A percentile compares a stretch with the other conserved stretches of the same genome.
Conservation (phyloP, 2,329 filamentous ascomycete genomes). For the Calonectria pseudoreteaudii region DNA sequence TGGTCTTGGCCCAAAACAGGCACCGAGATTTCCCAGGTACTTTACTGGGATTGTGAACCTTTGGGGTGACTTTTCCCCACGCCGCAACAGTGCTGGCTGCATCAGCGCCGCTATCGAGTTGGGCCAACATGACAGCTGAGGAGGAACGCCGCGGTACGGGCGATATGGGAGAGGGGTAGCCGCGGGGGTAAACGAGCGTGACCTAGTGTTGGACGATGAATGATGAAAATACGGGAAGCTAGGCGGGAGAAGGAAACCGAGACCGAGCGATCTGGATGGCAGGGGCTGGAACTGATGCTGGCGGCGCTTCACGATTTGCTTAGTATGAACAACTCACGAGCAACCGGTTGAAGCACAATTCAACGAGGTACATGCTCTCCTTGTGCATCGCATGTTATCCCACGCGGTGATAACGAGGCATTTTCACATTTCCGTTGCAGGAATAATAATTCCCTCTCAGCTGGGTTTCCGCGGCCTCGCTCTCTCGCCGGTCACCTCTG, state of each 20-base stretch:
- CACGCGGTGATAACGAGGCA: constrained; percentile 14
- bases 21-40: constrained; percentile 7
- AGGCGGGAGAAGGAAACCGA: background rate
- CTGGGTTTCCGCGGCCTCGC: background rate
- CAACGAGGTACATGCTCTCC: background rate
- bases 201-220: background rate
- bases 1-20: constrained; percentile 15
- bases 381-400: background rate
- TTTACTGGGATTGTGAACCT: background rate
- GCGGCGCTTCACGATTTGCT: background rate
- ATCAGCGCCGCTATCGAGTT: background rate
- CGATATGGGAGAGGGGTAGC: background rate
- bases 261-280: background rate
- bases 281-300: constrained; percentile 1
- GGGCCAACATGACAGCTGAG: background rate
- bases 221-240: background rate
- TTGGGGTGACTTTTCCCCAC: constrained; percentile 17
- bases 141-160: background rate
- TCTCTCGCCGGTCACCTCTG: background rate
- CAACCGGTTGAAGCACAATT: background rate
- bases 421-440: constrained; percentile 7
- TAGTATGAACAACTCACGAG: background rate
- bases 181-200: background rate
- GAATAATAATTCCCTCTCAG: constrained; percentile 9
- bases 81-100: constrained; percentile 4